Percentiles rank a stretch among this genome's conserved stretches.
phyloP scores from a whole-genome alignment of 305 asterid genomes.

The Striga hermonthica region DNA sequence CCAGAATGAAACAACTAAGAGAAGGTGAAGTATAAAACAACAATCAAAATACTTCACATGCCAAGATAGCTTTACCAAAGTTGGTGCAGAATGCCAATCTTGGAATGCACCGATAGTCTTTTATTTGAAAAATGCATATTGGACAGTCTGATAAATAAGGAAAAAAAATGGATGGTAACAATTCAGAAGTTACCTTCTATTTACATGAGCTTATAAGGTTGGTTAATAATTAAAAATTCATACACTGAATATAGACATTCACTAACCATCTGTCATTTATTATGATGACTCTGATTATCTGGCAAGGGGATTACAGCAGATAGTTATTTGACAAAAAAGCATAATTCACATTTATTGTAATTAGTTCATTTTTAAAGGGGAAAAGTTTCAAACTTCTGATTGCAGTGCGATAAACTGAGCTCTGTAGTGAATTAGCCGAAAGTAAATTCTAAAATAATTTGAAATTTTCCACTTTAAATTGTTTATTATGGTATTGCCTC shows the following conservation, averaged over 20 bases:
- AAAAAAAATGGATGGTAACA: constrained; percentile 28
- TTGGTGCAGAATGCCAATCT: constrained; percentile 17
- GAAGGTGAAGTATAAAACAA: constrained; percentile 3
- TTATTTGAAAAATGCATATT: constrained; percentile 20
- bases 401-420: neutral
- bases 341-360: constrained; percentile 8
- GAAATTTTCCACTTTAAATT: neutral
- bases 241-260: constrained; percentile 26
- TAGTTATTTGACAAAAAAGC: neutral
- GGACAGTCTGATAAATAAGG: constrained; percentile 28
- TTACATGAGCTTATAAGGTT: constrained; percentile 29
- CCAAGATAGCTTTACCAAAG: constrained; percentile 25
- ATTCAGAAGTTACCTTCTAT: constrained; percentile 27
- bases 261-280: constrained; percentile 33
- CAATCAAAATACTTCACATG: constrained; percentile 1
- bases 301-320: constrained; percentile 13
- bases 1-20: constrained; percentile 27
- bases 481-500: neutral
- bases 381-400: neutral
- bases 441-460: neutral
- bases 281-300: constrained; percentile 31
- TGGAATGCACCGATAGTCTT: constrained; percentile 24
- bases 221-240: constrained; percentile 22
- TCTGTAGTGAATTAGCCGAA: constrained; percentile 10
- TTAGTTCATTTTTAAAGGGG: neutral